Conservation (phyloP, 768 basidiomycete species). For the Leccinum imitatum region DNA sequence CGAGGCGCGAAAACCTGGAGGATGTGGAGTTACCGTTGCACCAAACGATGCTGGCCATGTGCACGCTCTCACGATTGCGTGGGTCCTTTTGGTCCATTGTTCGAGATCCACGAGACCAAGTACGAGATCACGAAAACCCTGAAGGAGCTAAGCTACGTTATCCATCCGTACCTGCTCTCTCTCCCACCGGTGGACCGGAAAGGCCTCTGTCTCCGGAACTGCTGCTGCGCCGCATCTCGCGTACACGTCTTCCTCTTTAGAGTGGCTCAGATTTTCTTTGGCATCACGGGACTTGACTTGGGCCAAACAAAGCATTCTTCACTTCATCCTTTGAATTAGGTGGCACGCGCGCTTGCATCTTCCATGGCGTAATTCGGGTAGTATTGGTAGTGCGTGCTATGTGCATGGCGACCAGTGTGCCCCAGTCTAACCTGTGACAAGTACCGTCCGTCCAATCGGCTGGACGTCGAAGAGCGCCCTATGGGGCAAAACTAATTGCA, state of each 20-base stretch:
- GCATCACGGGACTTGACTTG: not conserved
- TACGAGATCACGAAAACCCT: conserved; percentile 30
- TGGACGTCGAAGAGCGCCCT: not conserved
- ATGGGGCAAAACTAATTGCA: not conserved
- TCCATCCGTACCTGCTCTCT: conserved; percentile 5
- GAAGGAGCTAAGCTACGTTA: conserved; percentile 34
- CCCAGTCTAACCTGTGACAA: not conserved
- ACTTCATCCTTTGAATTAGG: not conserved
- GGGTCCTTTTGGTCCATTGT: not conserved
- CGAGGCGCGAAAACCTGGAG: not conserved
- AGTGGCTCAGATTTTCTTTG: not conserved
- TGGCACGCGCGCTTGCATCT: conserved; percentile 2
- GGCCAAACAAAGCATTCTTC: not conserved
- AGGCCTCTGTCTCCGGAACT: conserved; percentile 3
- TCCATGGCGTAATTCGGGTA: not conserved
- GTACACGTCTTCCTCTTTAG: conserved; percentile 1
- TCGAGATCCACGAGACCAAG: conserved; percentile 22
- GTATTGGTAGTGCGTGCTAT: not conserved
- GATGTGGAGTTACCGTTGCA: conserved; percentile 10
- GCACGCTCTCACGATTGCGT: conserved; percentile 6
- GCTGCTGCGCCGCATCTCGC: not conserved
- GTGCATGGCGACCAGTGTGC: not conserved
- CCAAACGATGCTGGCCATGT: conserved; percentile 1
- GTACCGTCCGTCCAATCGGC: not conserved
- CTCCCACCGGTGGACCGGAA: not conserved